Evolutionary conservation across 2,329 filamentous ascomycete genomes (phyloP).

Genomic region (Cadophora gregata): DNA sequence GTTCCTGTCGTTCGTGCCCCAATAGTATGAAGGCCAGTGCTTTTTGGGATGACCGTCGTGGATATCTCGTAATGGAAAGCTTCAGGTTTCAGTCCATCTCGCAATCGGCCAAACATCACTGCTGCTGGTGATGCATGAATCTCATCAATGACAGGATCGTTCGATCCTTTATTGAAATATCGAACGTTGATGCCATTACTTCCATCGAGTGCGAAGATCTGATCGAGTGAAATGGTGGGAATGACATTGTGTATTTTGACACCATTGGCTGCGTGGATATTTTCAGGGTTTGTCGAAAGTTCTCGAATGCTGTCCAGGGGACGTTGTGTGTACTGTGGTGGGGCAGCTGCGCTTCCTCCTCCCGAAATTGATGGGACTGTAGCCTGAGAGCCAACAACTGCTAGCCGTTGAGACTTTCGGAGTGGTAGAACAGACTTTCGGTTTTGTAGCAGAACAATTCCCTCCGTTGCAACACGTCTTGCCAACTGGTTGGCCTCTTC

Average conservation of each 20-base stretch:
- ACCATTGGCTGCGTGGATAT: neutral
- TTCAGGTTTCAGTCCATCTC: neutral
- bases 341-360: conserved; percentile 37
- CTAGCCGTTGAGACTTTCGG: conserved; percentile 47
- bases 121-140: neutral
- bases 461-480: conserved; percentile 54
- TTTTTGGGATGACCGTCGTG: conserved; percentile 15
- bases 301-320: conserved; percentile 10
- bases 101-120: conserved; percentile 16
- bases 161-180: neutral
- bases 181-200: neutral
- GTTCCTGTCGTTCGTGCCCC: neutral
- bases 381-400: conserved; percentile 53
- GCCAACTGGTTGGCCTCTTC: conserved; percentile 53
- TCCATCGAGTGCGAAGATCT: neutral
- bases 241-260: neutral
- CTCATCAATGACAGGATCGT: neutral
- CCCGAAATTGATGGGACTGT: conserved; percentile 31
- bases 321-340: conserved; percentile 29
- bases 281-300: neutral
- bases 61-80: conserved; percentile 14
- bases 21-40: conserved; percentile 1
- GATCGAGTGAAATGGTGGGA: neutral
- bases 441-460: conserved; percentile 69
- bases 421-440: conserved; percentile 60